Conservation (phyloP, 1,284 basidiomycete genomes). For the Papiliotrema nemorosa region DNA sequence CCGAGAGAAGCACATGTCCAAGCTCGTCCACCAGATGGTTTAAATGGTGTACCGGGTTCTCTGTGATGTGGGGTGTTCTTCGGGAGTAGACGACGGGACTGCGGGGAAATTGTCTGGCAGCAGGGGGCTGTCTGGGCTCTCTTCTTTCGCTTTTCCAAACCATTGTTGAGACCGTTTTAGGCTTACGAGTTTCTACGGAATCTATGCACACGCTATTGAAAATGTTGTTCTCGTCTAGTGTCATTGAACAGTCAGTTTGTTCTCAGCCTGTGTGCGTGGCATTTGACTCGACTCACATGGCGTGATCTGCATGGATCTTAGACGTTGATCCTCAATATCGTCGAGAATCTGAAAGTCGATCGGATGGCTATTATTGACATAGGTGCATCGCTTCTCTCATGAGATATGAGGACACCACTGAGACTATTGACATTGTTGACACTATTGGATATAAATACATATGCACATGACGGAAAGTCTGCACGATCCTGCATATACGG, state of each 20-base stretch:
- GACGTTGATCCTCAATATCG: too few relatives aligned
- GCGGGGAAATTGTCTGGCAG: neutral
- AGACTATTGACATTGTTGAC: too few relatives aligned
- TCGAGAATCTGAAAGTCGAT: too few relatives aligned
- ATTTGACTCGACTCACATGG: too few relatives aligned
- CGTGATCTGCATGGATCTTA: too few relatives aligned
- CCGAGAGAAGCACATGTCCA: slow-evolving; percentile 94
- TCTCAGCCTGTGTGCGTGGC: neutral
- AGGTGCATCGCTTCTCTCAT: too few relatives aligned
- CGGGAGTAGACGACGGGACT: neutral
- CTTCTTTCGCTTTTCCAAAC: neutral
- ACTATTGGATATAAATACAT: too few relatives aligned
- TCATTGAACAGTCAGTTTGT: neutral
- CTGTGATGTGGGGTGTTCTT: slow-evolving; percentile 9
- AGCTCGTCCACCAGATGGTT: slow-evolving; percentile 96
- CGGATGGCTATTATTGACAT: too few relatives aligned
- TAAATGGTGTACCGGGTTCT: slow-evolving; percentile 48
- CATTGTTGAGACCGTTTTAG: slow-evolving; percentile 1
- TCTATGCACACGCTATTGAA: slow-evolving; percentile 3
- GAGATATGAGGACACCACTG: too few relatives aligned
- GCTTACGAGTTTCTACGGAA: slow-evolving; percentile 3
- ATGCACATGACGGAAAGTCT: too few relatives aligned
- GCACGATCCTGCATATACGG: too few relatives aligned
- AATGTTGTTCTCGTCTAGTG: neutral
- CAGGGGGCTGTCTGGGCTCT: neutral